Evolutionary conservation across 2,329 filamentous ascomycete species (phyloP).

Genomic region (Knoxdaviesia capensis): DNA sequence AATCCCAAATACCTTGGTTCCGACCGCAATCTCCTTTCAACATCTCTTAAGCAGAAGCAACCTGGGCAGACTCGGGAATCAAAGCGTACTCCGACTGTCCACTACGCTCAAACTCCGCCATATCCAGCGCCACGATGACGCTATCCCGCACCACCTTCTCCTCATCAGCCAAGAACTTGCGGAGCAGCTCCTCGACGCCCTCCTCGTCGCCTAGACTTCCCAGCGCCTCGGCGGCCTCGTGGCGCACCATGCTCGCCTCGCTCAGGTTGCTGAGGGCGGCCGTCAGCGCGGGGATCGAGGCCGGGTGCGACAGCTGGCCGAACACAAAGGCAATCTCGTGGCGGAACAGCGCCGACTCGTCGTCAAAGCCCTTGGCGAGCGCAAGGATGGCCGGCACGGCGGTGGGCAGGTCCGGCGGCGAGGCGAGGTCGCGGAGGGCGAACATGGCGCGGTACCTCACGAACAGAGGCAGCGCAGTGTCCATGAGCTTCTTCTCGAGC

Average conservation of each 20-base stretch:
- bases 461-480: conserved; percentile 65
- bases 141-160: conserved; percentile 91
- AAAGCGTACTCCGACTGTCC: conserved; percentile 82
- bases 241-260: conserved; percentile 90
- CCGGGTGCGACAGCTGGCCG: conserved; percentile 84
- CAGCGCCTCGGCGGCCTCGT: conserved; percentile 91
- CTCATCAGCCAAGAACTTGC: conserved; percentile 68
- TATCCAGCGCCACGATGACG: conserved; percentile 85
- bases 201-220: conserved; percentile 86
- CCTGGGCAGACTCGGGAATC: conserved; percentile 40
- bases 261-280: conserved; percentile 56
- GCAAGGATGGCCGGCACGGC: conserved; percentile 73
- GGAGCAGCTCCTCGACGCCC: conserved; percentile 73
- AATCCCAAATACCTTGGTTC: conserved; percentile 2
- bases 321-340: conserved; percentile 98
- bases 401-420: conserved; percentile 76
- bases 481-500: conserved; percentile 58
- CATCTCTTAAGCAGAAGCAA: background rate
- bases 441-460: conserved; percentile 96
- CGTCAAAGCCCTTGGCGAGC: conserved; percentile 66
- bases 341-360: conserved; percentile 80
- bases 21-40: conserved; percentile 6
- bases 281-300: conserved; percentile 81
- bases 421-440: conserved; percentile 81
- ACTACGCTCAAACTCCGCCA: conserved; percentile 90